Percentiles rank a stretch among this genome's conserved stretches.
Evolutionary conservation across 345 rosid genomes (phyloP).

Genomic region (Microthlaspi erraticum): DNA sequence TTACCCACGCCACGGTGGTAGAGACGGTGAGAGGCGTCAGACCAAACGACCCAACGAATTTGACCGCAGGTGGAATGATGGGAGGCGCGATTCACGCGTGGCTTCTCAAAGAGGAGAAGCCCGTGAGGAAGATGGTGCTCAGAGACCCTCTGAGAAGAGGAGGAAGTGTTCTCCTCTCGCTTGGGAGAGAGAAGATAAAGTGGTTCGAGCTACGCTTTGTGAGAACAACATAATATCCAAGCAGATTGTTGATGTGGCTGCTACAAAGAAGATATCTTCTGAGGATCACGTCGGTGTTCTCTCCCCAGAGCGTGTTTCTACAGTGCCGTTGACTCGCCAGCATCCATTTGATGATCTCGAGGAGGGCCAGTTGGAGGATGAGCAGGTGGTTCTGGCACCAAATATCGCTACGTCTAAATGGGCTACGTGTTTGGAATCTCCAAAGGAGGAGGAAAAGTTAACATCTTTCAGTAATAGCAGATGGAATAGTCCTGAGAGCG

Average conservation of each 20-base stretch:
- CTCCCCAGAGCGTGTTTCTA: conserved; percentile 25
- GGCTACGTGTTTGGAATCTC: conserved; percentile 64
- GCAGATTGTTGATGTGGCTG: conserved; percentile 27
- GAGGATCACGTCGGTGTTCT: conserved; percentile 55
- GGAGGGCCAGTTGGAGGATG: conserved; percentile 64
- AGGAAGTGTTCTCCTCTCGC: conserved; percentile 62
- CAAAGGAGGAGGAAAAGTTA: conserved; percentile 2
- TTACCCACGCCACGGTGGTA: conserved; percentile 40
- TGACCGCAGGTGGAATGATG: conserved; percentile 35
- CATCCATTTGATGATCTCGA: conserved; percentile 60
- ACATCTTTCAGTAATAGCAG: conserved; percentile 6
- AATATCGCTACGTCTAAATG: conserved; percentile 71
- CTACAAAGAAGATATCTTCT: conserved; percentile 38
- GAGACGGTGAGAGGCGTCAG: conserved; percentile 38
- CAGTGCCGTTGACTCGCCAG: conserved; percentile 4
- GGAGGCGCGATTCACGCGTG: conserved; percentile 1
- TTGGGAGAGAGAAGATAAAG: conserved; percentile 51
- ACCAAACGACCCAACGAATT: conserved; percentile 30
- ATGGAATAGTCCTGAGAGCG: conserved; percentile 54
- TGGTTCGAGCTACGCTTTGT: conserved; percentile 27
- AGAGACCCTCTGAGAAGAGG: conserved; percentile 53
- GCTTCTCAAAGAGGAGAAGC: conserved; percentile 70
- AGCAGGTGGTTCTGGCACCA: conserved; percentile 48
- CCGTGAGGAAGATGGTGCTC: conserved; percentile 44
- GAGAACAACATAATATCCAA: conserved; percentile 31